These are phyloP conservation scores for Lodderomyces parapsilosis DNA, from an alignment of 1,139 yeast genomes.

Conservation along the genomic window DNA sequence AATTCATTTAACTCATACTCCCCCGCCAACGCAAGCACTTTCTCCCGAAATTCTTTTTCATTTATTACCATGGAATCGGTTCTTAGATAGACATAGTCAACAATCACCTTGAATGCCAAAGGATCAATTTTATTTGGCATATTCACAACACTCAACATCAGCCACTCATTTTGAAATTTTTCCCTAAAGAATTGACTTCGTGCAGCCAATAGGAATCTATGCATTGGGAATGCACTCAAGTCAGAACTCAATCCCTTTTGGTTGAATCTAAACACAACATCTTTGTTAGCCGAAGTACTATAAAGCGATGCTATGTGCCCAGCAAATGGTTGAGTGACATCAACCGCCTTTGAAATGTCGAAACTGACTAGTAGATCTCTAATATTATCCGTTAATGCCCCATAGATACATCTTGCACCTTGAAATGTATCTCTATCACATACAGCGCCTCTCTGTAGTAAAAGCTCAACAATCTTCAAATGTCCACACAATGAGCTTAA, in stretches of 20 bases:
- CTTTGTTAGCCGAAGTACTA: conserved; percentile 17
- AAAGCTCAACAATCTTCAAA: conserved; percentile 53
- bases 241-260: conserved; percentile 1
- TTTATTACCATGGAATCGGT: conserved; percentile 27
- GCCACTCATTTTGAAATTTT: conserved; percentile 28
- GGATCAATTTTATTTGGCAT: conserved; percentile 23
- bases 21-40: conserved; percentile 32
- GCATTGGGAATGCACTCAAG: conserved; percentile 22
- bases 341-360: conserved; percentile 69
- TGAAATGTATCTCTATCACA: conserved; percentile 79
- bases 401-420: conserved; percentile 78
- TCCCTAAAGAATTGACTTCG: conserved; percentile 31
- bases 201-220: conserved; percentile 42
- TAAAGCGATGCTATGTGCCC: conserved; percentile 59
- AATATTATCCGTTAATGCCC: conserved; percentile 69
- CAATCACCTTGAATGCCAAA: conserved; percentile 33
- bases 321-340: conserved; percentile 72
- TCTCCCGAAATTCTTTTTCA: conserved; percentile 24
- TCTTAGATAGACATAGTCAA: conserved; percentile 54
- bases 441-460: conserved; percentile 64
- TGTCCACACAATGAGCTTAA: conserved; percentile 78
- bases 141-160: conserved; percentile 18
- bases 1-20: conserved; percentile 37
- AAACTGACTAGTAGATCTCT: conserved; percentile 56
- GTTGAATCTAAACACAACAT: conserved; percentile 7